These are phyloP conservation scores for Cucumis hystrix DNA, from an alignment of 306 rosid species.

Conservation along the genomic window DNA sequence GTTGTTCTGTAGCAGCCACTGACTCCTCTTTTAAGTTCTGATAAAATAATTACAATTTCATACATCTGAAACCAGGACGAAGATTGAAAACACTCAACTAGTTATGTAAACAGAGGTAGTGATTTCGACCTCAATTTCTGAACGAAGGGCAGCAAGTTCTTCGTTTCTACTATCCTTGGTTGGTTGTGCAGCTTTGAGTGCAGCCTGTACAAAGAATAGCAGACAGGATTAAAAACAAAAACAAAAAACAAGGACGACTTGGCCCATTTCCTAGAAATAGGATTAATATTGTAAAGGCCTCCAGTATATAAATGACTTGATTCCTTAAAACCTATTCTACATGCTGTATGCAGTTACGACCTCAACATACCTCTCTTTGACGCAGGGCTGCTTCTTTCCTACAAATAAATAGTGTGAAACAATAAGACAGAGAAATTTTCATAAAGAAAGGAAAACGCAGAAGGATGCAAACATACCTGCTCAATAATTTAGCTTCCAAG, in stretches of 20 bases:
- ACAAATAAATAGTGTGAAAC: conserved; percentile 21
- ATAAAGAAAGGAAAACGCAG: conserved; percentile 8
- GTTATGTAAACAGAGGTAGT: neutral
- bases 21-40: conserved; percentile 83
- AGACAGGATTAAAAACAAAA: conserved; percentile 11
- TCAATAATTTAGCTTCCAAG: conserved; percentile 83
- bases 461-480: conserved; percentile 38
- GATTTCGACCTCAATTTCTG: conserved; percentile 60
- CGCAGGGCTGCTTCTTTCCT: conserved; percentile 97
- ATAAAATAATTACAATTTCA: neutral
- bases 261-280: neutral
- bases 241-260: neutral
- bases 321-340: conserved; percentile 17
- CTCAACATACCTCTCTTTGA: conserved; percentile 75
- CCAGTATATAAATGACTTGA: conserved; percentile 7
- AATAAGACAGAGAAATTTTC: conserved; percentile 12
- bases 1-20: conserved; percentile 53
- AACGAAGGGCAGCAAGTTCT: conserved; percentile 63
- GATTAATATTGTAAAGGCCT: conserved; percentile 1
- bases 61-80: conserved; percentile 10
- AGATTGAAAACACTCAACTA: conserved; percentile 5
- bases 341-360: conserved; percentile 7
- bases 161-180: conserved; percentile 61
- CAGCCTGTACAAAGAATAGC: conserved; percentile 55
- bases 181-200: conserved; percentile 85